Conservation (phyloP, 768 basidiomycete genomes). For the Boletus huronensis region DNA sequence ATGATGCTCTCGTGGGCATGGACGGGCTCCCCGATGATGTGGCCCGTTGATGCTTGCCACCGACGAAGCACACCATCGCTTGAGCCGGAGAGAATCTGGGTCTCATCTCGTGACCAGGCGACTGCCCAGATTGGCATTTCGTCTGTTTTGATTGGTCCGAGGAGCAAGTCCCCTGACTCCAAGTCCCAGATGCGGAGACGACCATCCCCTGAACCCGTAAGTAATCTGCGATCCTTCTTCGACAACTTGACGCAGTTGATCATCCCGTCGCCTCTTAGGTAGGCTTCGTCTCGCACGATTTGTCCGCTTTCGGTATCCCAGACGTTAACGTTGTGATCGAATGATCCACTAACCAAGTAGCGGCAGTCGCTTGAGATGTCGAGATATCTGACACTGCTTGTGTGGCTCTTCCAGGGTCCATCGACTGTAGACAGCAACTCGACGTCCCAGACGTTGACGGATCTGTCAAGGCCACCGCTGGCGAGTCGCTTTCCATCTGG, state of each 20-base stretch:
- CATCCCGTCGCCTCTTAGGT: conserved; percentile 21
- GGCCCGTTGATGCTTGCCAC: conserved; percentile 24
- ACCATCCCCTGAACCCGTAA: conserved; percentile 29
- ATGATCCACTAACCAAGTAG: conserved; percentile 29
- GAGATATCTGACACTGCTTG: conserved; percentile 27
- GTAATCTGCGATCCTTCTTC: conserved; percentile 21
- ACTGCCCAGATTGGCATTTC: conserved; percentile 28
- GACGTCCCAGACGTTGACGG: conserved; percentile 31
- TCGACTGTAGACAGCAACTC: conserved; percentile 16
- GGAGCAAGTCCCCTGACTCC: conserved; percentile 24
- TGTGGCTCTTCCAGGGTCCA: conserved; percentile 24
- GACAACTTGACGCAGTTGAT: conserved; percentile 31
- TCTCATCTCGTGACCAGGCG: conserved; percentile 30
- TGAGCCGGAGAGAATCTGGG: conserved; percentile 26
- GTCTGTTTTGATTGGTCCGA: conserved; percentile 24
- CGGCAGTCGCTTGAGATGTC: conserved; percentile 28
- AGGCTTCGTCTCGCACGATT: conserved; percentile 22
- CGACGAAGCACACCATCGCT: conserved; percentile 22
- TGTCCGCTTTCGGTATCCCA: conserved; percentile 29
- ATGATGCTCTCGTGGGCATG: conserved; percentile 24
- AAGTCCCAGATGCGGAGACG: conserved; percentile 30
- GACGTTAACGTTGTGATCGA: conserved; percentile 31
- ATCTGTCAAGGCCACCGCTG: conserved; percentile 31
- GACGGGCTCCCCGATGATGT: conserved; percentile 21
- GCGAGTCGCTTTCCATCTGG: conserved; percentile 26